Percentiles rank a stretch among this genome's conserved stretches.
phyloP scores from a whole-genome alignment of 345 rosid genomes.

The Angophora floribunda region DNA sequence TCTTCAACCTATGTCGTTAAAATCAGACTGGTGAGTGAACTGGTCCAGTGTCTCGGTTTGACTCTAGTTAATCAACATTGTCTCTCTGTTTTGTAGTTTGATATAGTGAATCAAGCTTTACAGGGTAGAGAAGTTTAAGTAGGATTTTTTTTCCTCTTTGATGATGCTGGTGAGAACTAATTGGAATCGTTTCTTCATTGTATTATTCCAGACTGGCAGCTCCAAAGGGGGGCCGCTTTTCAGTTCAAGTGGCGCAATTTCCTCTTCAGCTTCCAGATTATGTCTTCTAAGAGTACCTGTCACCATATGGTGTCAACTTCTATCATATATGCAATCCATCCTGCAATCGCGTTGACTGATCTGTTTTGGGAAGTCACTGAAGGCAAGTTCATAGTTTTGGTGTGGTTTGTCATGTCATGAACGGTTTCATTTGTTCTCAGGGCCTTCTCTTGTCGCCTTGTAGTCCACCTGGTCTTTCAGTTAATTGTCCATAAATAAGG shows the following conservation, averaged over 20 bases:
- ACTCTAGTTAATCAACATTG: background rate
- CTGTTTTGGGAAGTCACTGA: background rate
- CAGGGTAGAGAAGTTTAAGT: background rate
- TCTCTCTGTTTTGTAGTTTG: background rate
- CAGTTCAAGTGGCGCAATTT: slow-evolving; percentile 52
- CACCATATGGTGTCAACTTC: background rate
- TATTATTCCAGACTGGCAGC: slow-evolving; percentile 35
- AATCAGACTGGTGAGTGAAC: background rate
- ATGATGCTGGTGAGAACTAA: background rate
- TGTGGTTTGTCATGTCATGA: background rate
- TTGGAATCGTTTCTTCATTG: background rate
- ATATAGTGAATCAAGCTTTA: background rate
- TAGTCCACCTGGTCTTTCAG: background rate
- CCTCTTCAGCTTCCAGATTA: slow-evolving; percentile 55
- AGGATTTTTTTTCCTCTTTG: background rate
- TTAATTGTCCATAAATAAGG: background rate
- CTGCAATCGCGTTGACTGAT: background rate
- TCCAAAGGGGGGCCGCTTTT: slow-evolving; percentile 48
- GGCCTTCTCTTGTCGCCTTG: background rate
- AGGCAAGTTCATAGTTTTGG: background rate
- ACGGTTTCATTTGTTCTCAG: background rate
- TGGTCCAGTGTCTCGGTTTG: background rate
- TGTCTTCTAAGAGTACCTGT: slow-evolving; percentile 29
- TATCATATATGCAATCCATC: background rate
- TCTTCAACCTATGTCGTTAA: background rate